These are phyloP conservation scores for Ilyonectria robusta DNA, from an alignment of 2,329 filamentous ascomycete species.

Conservation along the genomic window DNA sequence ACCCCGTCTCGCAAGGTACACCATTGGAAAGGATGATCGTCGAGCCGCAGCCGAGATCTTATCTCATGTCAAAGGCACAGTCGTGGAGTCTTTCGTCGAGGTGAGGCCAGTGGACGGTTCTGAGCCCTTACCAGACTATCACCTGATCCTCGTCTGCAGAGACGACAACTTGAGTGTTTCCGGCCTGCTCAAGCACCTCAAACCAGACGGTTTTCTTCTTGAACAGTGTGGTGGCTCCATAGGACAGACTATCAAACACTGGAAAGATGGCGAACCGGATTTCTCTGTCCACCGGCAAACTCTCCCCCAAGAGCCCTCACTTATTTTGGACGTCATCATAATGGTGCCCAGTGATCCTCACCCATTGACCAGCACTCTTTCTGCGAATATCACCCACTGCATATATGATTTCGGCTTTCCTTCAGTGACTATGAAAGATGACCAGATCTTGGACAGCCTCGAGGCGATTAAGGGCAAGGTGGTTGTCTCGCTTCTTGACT, in stretches of 20 bases:
- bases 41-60: conserved; percentile 23
- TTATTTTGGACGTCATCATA: conserved; percentile 29
- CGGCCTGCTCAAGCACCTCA: conserved; percentile 44
- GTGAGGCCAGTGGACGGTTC: conserved; percentile 38
- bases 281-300: background rate
- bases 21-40: conserved; percentile 41
- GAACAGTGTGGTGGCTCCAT: conserved; percentile 21
- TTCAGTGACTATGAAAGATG: conserved; percentile 12
- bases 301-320: background rate
- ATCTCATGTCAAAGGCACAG: conserved; percentile 29
- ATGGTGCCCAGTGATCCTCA: conserved; percentile 36
- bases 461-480: conserved; percentile 45
- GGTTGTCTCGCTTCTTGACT: conserved; percentile 64
- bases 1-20: conserved; percentile 54
- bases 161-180: conserved; percentile 31
- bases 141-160: conserved; percentile 51
- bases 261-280: background rate
- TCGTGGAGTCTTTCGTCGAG: conserved; percentile 48
- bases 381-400: background rate
- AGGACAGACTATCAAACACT: background rate
- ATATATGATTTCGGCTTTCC: background rate
- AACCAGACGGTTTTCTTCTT: conserved; percentile 49
- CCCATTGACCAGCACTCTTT: background rate
- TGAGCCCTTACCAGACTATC: conserved; percentile 48
- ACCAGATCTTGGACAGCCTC: conserved; percentile 30